Evolutionary conservation across 2,329 filamentous ascomycete species (phyloP).

Genomic region (Colletotrichum tanaceti): DNA sequence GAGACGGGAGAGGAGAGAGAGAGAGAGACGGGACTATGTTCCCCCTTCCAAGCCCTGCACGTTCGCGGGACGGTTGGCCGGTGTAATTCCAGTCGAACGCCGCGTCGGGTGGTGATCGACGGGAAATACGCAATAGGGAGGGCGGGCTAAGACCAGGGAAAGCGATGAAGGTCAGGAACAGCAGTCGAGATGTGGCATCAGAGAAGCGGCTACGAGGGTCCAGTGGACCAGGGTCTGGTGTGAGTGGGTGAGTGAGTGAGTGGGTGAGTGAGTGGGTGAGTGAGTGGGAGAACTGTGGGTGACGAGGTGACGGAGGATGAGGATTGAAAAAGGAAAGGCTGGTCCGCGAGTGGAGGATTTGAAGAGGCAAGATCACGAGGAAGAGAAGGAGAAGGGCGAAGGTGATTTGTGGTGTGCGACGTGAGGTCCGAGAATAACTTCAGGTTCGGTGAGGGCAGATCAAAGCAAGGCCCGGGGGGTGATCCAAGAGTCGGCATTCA

Average conservation of each 20-base stretch:
- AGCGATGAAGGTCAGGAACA: slow-evolving; percentile 33
- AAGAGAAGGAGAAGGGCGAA: neutral
- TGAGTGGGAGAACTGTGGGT: slow-evolving; percentile 37
- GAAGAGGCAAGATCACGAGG: slow-evolving; percentile 16
- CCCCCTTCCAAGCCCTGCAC: slow-evolving; percentile 32
- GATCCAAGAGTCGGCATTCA: slow-evolving; percentile 30
- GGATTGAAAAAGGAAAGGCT: slow-evolving; percentile 39
- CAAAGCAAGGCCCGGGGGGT: slow-evolving; percentile 3
- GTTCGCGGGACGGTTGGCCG: slow-evolving; percentile 18
- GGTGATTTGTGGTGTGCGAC: slow-evolving; percentile 33
- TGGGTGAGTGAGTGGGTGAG: too few relatives aligned
- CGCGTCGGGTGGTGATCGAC: slow-evolving; percentile 30
- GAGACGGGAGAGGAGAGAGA: neutral
- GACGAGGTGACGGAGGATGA: slow-evolving; percentile 35
- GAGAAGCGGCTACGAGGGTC: slow-evolving; percentile 24
- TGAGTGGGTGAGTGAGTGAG: neutral
- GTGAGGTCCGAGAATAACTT: slow-evolving; percentile 40
- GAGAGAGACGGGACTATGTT: slow-evolving; percentile 9
- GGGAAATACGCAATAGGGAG: slow-evolving; percentile 34
- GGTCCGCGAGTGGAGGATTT: slow-evolving; percentile 13
- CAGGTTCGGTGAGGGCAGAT: slow-evolving; percentile 23
- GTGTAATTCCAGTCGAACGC: slow-evolving; percentile 16
- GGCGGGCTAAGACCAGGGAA: slow-evolving; percentile 36
- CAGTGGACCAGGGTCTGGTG: slow-evolving; percentile 1
- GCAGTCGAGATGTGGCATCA: slow-evolving; percentile 35